phyloP scores from a whole-genome alignment of 1,284 basidiomycete genomes.

The Agaricales sp. region DNA sequence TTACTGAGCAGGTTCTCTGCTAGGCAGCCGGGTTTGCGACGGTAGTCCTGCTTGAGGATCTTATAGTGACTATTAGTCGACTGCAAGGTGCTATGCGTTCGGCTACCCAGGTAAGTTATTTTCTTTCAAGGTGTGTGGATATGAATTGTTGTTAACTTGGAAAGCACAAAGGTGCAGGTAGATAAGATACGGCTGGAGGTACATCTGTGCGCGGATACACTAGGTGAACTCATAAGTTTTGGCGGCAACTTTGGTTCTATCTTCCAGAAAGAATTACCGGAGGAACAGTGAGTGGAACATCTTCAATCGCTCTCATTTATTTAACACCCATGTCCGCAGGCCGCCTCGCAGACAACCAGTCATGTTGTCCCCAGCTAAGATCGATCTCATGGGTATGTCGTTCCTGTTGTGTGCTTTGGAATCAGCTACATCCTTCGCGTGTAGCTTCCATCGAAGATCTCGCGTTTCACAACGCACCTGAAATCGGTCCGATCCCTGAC shows the following conservation, averaged over 20 bases:
- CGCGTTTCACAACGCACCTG: constrained; percentile 68
- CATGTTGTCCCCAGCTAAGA: constrained; percentile 17
- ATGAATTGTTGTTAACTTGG: not conserved
- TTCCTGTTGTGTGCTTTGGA: constrained; percentile 9
- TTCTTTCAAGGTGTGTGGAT: not conserved
- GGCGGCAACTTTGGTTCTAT: constrained; percentile 33
- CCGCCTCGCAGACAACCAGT: constrained; percentile 23
- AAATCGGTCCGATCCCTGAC: constrained; percentile 72
- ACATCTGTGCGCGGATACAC: constrained; percentile 63
- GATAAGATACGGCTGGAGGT: constrained; percentile 37
- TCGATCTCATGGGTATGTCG: constrained; percentile 26
- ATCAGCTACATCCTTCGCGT: not conserved
- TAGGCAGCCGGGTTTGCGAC: not conserved
- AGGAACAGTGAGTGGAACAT: constrained; percentile 32
- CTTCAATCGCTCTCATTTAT: not conserved
- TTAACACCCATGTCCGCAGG: constrained; percentile 12
- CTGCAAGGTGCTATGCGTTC: not conserved
- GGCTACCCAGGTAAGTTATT: not conserved
- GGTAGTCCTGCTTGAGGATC: not conserved
- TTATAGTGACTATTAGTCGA: not conserved
- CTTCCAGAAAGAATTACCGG: constrained; percentile 23
- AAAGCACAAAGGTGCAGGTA: constrained; percentile 31
- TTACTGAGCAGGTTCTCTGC: too few species aligned
- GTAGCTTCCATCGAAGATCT: constrained; percentile 76
- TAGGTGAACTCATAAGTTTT: constrained; percentile 42